These are phyloP conservation scores for Mucor velutinosus DNA, from an alignment of 371 early-diverging fungal species.

Conservation along the genomic window DNA sequence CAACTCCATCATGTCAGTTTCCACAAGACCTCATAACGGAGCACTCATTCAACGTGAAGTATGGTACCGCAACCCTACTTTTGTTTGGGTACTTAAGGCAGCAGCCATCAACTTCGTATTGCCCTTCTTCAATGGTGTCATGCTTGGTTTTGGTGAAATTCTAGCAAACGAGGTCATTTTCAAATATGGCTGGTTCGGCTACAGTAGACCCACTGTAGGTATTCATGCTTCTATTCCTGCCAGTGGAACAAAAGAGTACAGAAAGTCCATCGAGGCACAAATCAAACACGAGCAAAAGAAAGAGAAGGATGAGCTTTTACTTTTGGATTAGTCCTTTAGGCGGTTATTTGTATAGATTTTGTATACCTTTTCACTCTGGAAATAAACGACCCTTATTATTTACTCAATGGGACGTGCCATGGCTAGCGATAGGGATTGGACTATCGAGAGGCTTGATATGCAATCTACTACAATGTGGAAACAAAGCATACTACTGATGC, in stretches of 20 bases:
- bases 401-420: no score
- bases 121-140: constrained; percentile 80
- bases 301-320: constrained; percentile 5
- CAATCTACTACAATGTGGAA: no score
- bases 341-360: background rate
- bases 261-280: constrained; percentile 32
- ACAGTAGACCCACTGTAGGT: constrained; percentile 34
- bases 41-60: constrained; percentile 36
- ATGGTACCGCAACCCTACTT: constrained; percentile 51
- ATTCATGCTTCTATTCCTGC: constrained; percentile 33
- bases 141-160: constrained; percentile 85
- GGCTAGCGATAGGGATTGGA: no score
- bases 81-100: constrained; percentile 45
- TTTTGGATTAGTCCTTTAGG: background rate
- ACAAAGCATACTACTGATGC: no score
- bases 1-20: background rate
- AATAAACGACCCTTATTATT: no score
- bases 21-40: background rate
- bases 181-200: constrained; percentile 76
- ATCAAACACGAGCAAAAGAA: constrained; percentile 34
- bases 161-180: constrained; percentile 78
- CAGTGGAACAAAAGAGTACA: constrained; percentile 44
- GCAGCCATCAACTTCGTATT: constrained; percentile 65
- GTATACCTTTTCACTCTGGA: background rate
- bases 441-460: no score